Percentiles rank a stretch among this genome's conserved stretches.
phyloP scores from a whole-genome alignment of 768 basidiomycete species.

The Termitomyces sp. region DNA sequence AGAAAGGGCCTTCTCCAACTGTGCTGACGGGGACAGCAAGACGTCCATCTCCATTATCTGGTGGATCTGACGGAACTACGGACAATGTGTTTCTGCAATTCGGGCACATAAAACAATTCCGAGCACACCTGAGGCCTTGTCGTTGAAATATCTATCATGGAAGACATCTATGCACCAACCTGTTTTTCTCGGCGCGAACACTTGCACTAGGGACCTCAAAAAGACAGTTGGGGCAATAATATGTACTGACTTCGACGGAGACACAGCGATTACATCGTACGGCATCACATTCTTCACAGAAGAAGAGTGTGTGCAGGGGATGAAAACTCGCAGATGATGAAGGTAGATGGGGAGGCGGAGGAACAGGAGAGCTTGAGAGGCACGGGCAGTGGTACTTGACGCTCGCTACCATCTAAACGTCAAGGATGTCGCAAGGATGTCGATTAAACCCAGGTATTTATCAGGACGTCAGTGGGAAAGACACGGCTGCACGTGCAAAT shows the following conservation, averaged over 20 bases:
- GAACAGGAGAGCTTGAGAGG: conserved; percentile 49
- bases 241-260: conserved; percentile 89
- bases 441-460: not conserved
- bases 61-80: conserved; percentile 87
- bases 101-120: conserved; percentile 97
- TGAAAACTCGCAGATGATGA: conserved; percentile 84
- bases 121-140: conserved; percentile 69
- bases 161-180: conserved; percentile 39
- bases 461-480: not conserved
- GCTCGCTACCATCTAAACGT: conserved; percentile 6
- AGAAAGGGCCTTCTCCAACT: conserved; percentile 84
- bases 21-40: conserved; percentile 48
- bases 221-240: conserved; percentile 96
- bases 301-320: conserved; percentile 80
- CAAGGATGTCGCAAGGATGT: not conserved
- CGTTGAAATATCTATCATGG: conserved; percentile 2
- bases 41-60: conserved; percentile 54
- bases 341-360: conserved; percentile 69
- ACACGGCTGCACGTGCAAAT: not conserved
- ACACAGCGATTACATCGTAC: conserved; percentile 93
- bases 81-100: conserved; percentile 86
- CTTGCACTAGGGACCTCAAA: conserved; percentile 98
- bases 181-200: conserved; percentile 96
- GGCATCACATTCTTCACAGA: conserved; percentile 98
- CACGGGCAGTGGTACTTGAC: conserved; percentile 73